A percentile compares a stretch with the other conserved stretches of the same genome.
phyloP scores from a whole-genome alignment of 2,329 filamentous ascomycete genomes.

The Aureobasidium mangrovei region DNA sequence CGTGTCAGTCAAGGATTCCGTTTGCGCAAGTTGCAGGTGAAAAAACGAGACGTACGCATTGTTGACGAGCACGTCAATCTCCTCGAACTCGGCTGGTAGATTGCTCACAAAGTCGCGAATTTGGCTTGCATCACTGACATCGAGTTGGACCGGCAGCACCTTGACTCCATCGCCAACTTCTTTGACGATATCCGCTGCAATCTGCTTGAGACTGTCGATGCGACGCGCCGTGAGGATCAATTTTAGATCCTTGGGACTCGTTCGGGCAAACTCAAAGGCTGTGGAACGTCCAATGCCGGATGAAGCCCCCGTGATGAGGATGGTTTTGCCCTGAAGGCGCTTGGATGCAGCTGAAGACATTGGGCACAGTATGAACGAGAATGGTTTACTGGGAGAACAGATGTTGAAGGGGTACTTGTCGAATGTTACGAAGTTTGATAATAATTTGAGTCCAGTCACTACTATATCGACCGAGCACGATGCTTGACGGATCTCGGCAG shows the following conservation, averaged over 20 bases:
- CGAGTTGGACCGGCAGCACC: slow-evolving; percentile 73
- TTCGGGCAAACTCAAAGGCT: slow-evolving; percentile 92
- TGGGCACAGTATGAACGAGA: too few species aligned
- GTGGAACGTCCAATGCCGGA: slow-evolving; percentile 79
- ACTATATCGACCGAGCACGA: too few species aligned
- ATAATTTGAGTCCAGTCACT: too few species aligned
- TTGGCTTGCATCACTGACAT: slow-evolving; percentile 73
- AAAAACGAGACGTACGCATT: slow-evolving; percentile 62
- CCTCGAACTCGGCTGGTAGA: slow-evolving; percentile 72
- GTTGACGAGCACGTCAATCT: slow-evolving; percentile 86
- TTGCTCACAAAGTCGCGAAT: slow-evolving; percentile 62
- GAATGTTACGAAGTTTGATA: too few species aligned
- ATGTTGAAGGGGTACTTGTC: too few species aligned
- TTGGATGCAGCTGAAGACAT: slow-evolving; percentile 64
- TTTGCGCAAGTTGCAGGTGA: background rate
- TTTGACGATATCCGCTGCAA: slow-evolving; percentile 66
- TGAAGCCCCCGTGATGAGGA: slow-evolving; percentile 84
- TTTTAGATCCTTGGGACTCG: slow-evolving; percentile 67
- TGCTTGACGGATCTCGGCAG: too few species aligned
- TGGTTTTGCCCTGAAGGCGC: slow-evolving; percentile 86
- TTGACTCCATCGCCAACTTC: slow-evolving; percentile 74
- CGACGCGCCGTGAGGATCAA: slow-evolving; percentile 85
- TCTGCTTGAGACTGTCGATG: slow-evolving; percentile 64
- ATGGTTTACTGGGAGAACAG: too few species aligned
- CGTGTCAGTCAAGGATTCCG: background rate